phyloP scores from a whole-genome alignment of 306 rosid genomes.

The Pterocarpus macrocarpus region DNA sequence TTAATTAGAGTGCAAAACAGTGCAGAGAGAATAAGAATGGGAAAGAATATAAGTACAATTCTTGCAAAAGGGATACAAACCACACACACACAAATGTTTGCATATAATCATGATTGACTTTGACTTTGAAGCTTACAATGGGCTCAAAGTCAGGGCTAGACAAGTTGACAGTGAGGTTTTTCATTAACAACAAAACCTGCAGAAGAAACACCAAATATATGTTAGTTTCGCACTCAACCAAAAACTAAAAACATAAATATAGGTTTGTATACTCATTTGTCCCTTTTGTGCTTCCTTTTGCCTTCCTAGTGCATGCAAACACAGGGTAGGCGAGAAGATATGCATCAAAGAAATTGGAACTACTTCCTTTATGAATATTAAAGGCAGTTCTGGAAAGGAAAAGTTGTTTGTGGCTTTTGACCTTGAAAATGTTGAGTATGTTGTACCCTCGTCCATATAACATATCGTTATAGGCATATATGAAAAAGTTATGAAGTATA shows the following conservation, averaged over 20 bases:
- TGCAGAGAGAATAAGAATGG: too few relatives aligned
- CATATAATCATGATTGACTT: not conserved
- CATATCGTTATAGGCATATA: not conserved
- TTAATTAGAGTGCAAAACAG: too few relatives aligned
- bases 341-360: not conserved
- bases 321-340: not conserved
- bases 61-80: not conserved
- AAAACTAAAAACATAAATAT: not conserved
- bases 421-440: not conserved
- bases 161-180: slow-evolving; percentile 83
- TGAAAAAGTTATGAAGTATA: not conserved
- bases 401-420: not conserved
- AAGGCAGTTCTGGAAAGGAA: not conserved
- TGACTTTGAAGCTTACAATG: slow-evolving; percentile 59
- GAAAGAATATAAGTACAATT: not conserved
- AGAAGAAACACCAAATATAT: slow-evolving; percentile 38
- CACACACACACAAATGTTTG: not conserved
- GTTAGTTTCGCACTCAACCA: not conserved
- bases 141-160: slow-evolving; percentile 80
- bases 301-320: not conserved
- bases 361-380: not conserved
- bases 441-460: not conserved
- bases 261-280: not conserved
- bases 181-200: slow-evolving; percentile 86
- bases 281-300: not conserved